Evolutionary conservation across 2,329 filamentous ascomycete species (phyloP).

Genomic region (Phaeophleospora eucalypticola): DNA sequence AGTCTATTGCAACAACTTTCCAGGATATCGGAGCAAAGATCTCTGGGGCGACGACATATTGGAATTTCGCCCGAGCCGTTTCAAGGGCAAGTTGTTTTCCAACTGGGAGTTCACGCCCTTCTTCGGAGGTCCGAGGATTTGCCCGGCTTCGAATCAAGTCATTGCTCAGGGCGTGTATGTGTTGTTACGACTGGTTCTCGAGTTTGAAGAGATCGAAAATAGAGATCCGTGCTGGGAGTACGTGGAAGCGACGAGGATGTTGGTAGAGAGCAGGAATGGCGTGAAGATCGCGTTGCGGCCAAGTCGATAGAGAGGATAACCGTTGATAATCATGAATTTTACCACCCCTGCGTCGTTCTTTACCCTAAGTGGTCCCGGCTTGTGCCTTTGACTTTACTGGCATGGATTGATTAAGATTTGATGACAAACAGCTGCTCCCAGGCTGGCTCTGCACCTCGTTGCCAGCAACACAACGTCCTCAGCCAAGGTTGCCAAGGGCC

Average conservation of each 20-base stretch:
- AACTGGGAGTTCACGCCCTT: constrained; percentile 3
- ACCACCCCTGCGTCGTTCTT: no score
- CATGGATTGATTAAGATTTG: no score
- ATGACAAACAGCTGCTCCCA: no score
- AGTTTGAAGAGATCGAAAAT: constrained; percentile 3
- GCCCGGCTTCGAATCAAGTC: constrained; percentile 1
- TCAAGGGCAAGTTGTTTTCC: background rate
- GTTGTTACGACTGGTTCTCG: background rate
- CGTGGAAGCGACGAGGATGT: constrained; percentile 2
- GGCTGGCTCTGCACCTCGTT: no score
- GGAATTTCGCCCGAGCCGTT: constrained; percentile 1
- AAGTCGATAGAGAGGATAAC: background rate
- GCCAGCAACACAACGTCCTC: no score
- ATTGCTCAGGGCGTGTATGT: constrained; percentile 2
- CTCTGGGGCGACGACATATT: constrained; percentile 3
- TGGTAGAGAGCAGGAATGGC: constrained; percentile 2
- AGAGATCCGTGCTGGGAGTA: constrained; percentile 2
- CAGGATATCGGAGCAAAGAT: background rate
- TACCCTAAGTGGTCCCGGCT: no score
- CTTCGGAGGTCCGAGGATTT: constrained; percentile 3
- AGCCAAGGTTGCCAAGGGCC: no score
- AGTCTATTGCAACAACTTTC: constrained; percentile 3
- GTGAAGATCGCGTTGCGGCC: background rate
- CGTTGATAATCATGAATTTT: no score
- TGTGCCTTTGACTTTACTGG: no score